Evolutionary conservation across 768 basidiomycete species (phyloP), one percentile per base, ranked within the genome.

Genomic region (Multifurca ochricompacta): DNA sequence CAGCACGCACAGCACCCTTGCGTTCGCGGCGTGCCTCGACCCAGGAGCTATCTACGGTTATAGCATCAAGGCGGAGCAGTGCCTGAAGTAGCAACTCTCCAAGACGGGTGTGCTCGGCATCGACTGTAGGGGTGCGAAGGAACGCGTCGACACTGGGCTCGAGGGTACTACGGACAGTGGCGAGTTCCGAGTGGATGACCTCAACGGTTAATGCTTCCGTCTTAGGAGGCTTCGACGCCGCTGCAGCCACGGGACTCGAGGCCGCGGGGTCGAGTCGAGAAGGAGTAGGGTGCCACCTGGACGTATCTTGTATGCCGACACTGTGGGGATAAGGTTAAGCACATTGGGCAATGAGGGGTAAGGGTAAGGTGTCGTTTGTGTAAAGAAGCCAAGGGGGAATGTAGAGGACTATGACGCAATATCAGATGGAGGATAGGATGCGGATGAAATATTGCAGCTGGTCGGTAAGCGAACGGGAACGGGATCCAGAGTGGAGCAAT

Each of bases 41-140:
- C 87, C 91, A 96, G 46, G 81, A 77, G 34, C 74, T 73, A 41
- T 90, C 86, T 18, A 91, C 75, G 36, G 73, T 70, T 63, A 96
- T 75, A 46, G 85, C 87, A 63, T 98, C 95, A 31, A 98, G 73
- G 46, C 88, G 81, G 18, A 98, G 77, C 25, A 98, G 74, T n/a
- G 82, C 77, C 66, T 96, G 93, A 23, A 96, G 75, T 23, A 98
- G 76, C 52, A 90, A 69, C 69, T 97, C 95, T 23, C 79, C 82
- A 48, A 98, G 71, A 16, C 88, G 70, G 11, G 71, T 69, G 59
- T 82, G 79, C 51, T 78, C 75, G 11, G 65, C 50, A 4, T 62
- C 62, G 25, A 56, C 46, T 36, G 43, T 52, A 40, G 41, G 66
- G 58, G 57, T 61, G 45, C 48, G 63, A 50, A 52, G 62, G 54